Evolutionary conservation across 2,329 filamentous ascomycete species (phyloP).

Genomic region (Penicillium glabrum): DNA sequence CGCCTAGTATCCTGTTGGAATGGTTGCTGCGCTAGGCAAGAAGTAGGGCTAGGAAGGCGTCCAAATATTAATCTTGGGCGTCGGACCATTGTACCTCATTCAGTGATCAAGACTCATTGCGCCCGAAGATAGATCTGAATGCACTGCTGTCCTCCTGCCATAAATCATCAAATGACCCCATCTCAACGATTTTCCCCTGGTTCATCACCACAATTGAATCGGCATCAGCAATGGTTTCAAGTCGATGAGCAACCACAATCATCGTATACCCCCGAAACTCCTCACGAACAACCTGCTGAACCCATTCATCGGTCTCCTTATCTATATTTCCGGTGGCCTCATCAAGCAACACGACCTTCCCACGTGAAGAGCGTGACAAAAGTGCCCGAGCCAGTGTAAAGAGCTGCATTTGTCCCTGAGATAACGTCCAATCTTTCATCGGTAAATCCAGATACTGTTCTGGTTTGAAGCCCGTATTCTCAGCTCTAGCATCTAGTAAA

Average conservation of each 20-base stretch:
- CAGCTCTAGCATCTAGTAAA: neutral
- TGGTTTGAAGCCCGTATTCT: neutral
- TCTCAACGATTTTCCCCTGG: slow-evolving; percentile 2
- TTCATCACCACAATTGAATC: neutral
- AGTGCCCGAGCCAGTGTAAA: neutral
- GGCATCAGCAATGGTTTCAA: neutral
- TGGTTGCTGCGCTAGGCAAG: too few species aligned
- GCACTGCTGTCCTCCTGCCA: neutral
- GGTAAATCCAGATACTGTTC: neutral
- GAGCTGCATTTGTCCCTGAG: neutral
- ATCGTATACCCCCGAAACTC: neutral
- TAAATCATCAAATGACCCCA: neutral
- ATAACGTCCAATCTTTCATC: neutral
- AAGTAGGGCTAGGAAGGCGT: too few species aligned
- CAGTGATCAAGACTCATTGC: neutral
- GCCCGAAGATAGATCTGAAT: neutral
- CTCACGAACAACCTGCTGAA: neutral
- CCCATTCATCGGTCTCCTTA: neutral
- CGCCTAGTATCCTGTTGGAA: too few species aligned
- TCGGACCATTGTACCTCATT: too few species aligned
- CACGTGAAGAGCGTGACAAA: neutral
- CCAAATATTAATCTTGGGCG: too few species aligned
- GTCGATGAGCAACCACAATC: neutral
- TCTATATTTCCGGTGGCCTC: neutral
- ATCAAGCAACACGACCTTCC: neutral